Base-by-base conservation (phyloP, 352 stramenopile genomes). In the Aphanomyces stellatus region DNA sequence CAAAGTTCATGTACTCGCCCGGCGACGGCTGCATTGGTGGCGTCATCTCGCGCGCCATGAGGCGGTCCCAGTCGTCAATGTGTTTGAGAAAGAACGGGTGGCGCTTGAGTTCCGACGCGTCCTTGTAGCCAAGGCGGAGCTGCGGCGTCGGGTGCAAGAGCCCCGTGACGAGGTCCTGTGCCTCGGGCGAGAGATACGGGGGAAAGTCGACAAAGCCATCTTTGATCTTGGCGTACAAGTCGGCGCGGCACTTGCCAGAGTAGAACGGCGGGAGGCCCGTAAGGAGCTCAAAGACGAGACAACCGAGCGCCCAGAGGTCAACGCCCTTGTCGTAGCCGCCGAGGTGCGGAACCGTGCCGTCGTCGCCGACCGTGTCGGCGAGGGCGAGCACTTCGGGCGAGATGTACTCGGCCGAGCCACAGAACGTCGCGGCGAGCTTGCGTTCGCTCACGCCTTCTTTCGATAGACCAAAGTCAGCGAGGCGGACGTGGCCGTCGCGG, bases 391-490 rank as follows among this genome's bases (percentile, higher is more conserved):
- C 78, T 66, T 94, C 86, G 0, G 87, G 88, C 1, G 88, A 80
- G 10, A 97, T 71, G 69, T 96, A 97, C 62, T 96, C 86, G 62
- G 88, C 86, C 3, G 88, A 94, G 17, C 88, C 88, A 61, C 89
- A 96, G 49, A 96, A 95, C 1, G 87, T 91, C 60, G 76, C 78
- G 0, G 80, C 81, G 11, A 87, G 68, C 41, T 67, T 67, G 17
- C 60, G 30, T 17, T 35, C 60, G 19, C 33, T 56, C 27, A 67
- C 60, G 86, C 51, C 88, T 96, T 64, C 91, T 57, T 94, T 95
- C 22, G 83, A 87, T 1, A 97, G 74, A 1, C 91, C 91, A 71
- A 98, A 97, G 68, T 98, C 91, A 7, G 84, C 88, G 24, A 98
- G 73, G 2, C 85, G 86, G 5, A 97, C 72, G 68, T 96, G 82